Evolutionary conservation across 1,284 basidiomycete genomes (phyloP), one percentile per base, ranked within the genome.

Genomic region (Papiliotrema terrestris): DNA sequence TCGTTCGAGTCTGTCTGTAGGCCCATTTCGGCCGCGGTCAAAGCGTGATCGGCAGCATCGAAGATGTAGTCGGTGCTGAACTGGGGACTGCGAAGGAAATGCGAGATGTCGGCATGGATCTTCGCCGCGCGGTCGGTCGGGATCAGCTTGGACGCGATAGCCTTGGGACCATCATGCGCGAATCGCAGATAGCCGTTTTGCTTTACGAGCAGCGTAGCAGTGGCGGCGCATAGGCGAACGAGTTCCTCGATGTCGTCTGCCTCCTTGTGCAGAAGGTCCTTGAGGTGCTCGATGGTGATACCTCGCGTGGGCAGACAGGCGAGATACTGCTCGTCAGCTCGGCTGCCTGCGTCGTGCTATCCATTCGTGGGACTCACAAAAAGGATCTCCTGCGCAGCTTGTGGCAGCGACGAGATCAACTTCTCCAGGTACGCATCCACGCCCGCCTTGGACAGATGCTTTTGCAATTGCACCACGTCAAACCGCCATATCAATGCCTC

Each of bases 91-190:
- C 60, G 55, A 1, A 72, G 52, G 42, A 68, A 65, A 8, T 51
- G 39, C 23, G 66, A 67, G 2, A 69, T 45, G 3, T 50, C 38
- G 20, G 52, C 32, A 38, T 71, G 67, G 20, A 61, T 56, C 2
- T 22, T 23, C 1, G 61, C 55, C 2, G 43, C 35, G n/a, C 67
- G 54, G 1, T 57, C 54, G 3, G 25, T 0, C 0, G 65, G 39
- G 17, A 72, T 62, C 8, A 70, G 56, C 1, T 51, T 51, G 29
- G 67, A 61, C 2, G 73, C 71, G 1, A 71, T 65, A 22, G 60
- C 44, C 62, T 65, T 52, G 44, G 71, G 69, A 1, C 69, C 63
- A 49, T 73, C 69, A 51, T 76, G 72, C 0, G 65, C 57, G 57
- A 74, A 76, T 2, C 59, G 47, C 2, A 68, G 62, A 5, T n/a